Evolutionary conservation across 73 alveolate genomes (phyloP).

Genomic region (Strombidium stylifer): DNA sequence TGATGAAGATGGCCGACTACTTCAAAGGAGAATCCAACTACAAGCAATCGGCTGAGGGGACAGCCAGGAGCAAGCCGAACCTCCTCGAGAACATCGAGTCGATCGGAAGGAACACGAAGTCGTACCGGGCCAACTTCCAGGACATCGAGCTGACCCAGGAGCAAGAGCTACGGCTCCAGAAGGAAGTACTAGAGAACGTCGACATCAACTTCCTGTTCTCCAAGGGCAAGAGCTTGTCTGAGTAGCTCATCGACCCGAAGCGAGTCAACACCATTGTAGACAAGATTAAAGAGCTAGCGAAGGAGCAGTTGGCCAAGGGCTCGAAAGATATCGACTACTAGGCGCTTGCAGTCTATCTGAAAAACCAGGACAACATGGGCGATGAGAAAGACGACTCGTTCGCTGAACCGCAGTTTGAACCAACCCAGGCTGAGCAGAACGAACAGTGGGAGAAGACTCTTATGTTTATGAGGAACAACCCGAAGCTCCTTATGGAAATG

Average conservation of each 20-base stretch:
- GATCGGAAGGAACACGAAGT: no score
- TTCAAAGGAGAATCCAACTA: slow-evolving; percentile 1
- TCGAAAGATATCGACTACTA: slow-evolving; percentile 21
- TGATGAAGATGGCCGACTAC: slow-evolving; percentile 44
- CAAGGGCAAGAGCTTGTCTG: slow-evolving; percentile 9
- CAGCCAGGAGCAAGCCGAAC: not conserved
- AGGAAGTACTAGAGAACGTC: slow-evolving; percentile 12
- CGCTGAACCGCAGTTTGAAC: no score
- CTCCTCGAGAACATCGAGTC: no score
- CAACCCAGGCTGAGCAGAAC: no score
- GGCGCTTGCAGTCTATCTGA: slow-evolving; percentile 6
- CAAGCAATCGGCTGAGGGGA: not conserved
- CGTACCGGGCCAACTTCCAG: no score
- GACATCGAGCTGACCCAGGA: not conserved
- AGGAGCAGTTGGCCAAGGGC: slow-evolving; percentile 9
- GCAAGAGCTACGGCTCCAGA: slow-evolving; percentile 1
- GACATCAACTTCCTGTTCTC: slow-evolving; percentile 30
- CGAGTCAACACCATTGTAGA: slow-evolving; percentile 11
- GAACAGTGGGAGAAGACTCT: slow-evolving; percentile 16
- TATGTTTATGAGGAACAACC: slow-evolving; percentile 40
- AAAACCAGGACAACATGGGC: not conserved
- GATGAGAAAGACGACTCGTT: no score
- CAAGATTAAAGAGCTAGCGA: slow-evolving; percentile 32
- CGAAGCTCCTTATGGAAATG: slow-evolving; percentile 34
- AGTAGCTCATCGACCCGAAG: not conserved